These are phyloP conservation scores for Tubosaeta brunneosetosa DNA, from an alignment of 768 basidiomycete genomes.

Conservation along the genomic window DNA sequence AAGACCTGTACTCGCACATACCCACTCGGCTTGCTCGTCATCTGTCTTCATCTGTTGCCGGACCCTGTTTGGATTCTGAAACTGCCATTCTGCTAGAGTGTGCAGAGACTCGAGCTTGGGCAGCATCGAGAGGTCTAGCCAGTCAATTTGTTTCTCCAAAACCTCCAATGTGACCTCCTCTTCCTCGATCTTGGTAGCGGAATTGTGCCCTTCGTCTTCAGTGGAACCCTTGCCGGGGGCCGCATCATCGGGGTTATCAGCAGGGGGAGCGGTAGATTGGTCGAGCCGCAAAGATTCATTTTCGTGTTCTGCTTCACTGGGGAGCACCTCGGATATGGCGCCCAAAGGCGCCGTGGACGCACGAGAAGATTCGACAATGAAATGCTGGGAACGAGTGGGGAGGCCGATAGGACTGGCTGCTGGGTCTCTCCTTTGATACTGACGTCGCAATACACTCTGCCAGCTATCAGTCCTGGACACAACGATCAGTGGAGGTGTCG, in stretches of 20 bases:
- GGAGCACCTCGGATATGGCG: conserved; percentile 5
- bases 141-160: conserved; percentile 49
- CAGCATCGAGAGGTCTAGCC: conserved; percentile 68
- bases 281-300: conserved; percentile 13
- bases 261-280: conserved; percentile 1
- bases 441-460: conserved; percentile 73
- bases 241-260: conserved; percentile 3
- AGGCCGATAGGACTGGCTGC: conserved; percentile 67
- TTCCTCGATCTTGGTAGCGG: conserved; percentile 19
- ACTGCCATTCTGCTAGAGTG: conserved; percentile 79
- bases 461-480: conserved; percentile 63
- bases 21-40: conserved; percentile 77
- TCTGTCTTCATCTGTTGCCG: conserved; percentile 73
- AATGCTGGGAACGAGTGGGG: conserved; percentile 26
- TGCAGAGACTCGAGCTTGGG: conserved; percentile 73
- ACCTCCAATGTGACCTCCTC: conserved; percentile 21
- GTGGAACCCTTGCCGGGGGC: background rate
- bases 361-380: conserved; percentile 25
- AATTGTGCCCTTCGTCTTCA: conserved; percentile 1
- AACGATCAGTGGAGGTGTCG: conserved; percentile 16
- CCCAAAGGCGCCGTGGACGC: conserved; percentile 24
- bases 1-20: conserved; percentile 32
- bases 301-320: conserved; percentile 7
- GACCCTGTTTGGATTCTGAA: conserved; percentile 69
- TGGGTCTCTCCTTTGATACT: conserved; percentile 72